These are phyloP conservation scores for Zygoascus sp. DNA, from an alignment of 1,139 yeast genomes.

Conservation along the genomic window DNA sequence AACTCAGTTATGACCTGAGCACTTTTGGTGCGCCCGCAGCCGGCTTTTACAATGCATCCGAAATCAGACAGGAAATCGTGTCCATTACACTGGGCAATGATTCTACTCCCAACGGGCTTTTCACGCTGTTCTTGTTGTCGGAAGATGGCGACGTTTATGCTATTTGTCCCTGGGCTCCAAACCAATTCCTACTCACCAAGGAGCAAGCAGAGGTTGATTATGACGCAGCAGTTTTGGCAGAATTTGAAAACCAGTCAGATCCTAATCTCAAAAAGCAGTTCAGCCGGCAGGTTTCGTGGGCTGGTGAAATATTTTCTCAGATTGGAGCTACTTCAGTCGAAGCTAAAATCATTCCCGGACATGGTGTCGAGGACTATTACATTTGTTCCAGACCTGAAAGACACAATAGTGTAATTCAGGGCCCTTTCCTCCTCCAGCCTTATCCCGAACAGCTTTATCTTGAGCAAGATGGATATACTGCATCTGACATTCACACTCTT, in stretches of 20 bases:
- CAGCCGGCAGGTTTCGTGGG: constrained; percentile 29
- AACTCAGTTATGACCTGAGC: constrained; percentile 19
- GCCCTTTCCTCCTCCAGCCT: constrained; percentile 50
- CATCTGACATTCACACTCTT: constrained; percentile 34
- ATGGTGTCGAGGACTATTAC: constrained; percentile 20
- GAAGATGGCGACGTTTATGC: constrained; percentile 53
- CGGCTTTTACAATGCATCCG: constrained; percentile 13
- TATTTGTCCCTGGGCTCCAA: constrained; percentile 54
- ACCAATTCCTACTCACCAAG: constrained; percentile 35
- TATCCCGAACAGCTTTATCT: constrained; percentile 47
- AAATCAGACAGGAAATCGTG: constrained; percentile 29
- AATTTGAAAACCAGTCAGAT: constrained; percentile 21
- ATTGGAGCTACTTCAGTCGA: constrained; percentile 22
- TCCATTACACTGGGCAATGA: constrained; percentile 48
- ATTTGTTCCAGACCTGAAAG: constrained; percentile 24
- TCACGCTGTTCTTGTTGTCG: constrained; percentile 48
- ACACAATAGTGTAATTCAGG: constrained; percentile 34
- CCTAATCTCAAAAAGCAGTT: constrained; percentile 16
- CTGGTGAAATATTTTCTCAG: constrained; percentile 28
- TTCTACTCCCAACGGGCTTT: constrained; percentile 35
- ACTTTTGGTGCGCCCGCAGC: constrained; percentile 3
- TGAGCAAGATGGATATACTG: constrained; percentile 32
- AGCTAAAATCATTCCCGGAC: constrained; percentile 19
- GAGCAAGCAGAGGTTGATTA: constrained; percentile 38
- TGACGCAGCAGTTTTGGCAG: constrained; percentile 40